A percentile compares a stretch with the other conserved stretches of the same genome.
Conservation (phyloP, 257 asterid genomes). For the Perilla frutescens region DNA sequence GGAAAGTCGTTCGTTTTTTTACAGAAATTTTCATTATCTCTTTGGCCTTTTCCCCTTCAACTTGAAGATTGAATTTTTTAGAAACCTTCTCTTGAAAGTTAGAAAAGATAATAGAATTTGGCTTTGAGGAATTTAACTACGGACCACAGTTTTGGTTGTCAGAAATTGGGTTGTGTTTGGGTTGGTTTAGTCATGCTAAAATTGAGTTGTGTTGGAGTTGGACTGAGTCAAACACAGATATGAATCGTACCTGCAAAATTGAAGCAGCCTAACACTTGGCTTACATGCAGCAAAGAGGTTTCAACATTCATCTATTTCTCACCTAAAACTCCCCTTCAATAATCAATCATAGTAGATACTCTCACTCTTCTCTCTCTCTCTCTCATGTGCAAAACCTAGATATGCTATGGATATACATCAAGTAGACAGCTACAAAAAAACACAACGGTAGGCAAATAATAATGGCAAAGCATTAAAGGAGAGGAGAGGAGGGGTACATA, state of each 20-base stretch:
- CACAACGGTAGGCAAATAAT: background rate
- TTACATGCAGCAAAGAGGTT: slow-evolving; percentile 36
- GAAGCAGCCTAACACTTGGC: slow-evolving; percentile 42
- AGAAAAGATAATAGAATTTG: background rate
- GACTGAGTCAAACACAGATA: slow-evolving; percentile 31
- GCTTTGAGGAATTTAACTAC: background rate
- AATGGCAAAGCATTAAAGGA: background rate
- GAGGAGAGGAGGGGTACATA: no score
- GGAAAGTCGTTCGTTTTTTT: slow-evolving; percentile 23
- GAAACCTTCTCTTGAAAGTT: background rate
- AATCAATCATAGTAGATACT: background rate
- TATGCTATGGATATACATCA: background rate
- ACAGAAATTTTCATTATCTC: background rate
- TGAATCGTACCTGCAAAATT: slow-evolving; percentile 4
- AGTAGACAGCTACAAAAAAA: no score
- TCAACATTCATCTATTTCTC: background rate
- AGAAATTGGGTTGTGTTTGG: background rate
- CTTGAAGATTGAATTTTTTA: background rate
- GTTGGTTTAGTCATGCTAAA: slow-evolving; percentile 33
- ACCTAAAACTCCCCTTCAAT: background rate
- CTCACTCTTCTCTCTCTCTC: background rate
- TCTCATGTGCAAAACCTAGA: slow-evolving; percentile 1
- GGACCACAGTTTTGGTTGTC: background rate
- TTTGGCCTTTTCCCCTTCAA: background rate
- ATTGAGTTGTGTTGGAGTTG: slow-evolving; percentile 10